Evolutionary conservation across 2,329 filamentous ascomycete genomes (phyloP).

Genomic region (Phaeophleospora eucalypticola): DNA sequence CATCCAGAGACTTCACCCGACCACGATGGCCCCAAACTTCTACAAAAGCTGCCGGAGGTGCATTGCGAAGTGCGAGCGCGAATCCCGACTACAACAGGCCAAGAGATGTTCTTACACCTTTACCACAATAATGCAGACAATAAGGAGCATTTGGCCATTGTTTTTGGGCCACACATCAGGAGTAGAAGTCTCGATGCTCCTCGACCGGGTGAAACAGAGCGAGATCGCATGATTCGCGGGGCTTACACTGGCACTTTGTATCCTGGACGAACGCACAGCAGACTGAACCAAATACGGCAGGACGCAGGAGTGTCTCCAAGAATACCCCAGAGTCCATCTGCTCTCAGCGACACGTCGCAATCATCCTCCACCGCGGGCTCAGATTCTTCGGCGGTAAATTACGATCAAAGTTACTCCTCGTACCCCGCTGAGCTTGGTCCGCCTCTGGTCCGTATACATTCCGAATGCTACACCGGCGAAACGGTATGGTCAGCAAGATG

Average conservation of each 20-base stretch:
- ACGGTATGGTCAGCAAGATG: slow-evolving; percentile 97
- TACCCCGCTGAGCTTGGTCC: slow-evolving; percentile 38
- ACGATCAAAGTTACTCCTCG: slow-evolving; percentile 16
- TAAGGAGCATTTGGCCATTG: slow-evolving; percentile 95
- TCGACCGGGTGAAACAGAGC: slow-evolving; percentile 73
- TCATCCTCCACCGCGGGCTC: neutral
- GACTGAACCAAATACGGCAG: slow-evolving; percentile 51
- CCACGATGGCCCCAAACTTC: slow-evolving; percentile 60
- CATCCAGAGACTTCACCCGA: slow-evolving; percentile 23
- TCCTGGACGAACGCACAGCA: slow-evolving; percentile 76
- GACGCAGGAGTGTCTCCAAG: slow-evolving; percentile 34
- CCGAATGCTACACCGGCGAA: slow-evolving; percentile 97
- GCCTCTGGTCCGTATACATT: slow-evolving; percentile 90
- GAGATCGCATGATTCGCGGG: slow-evolving; percentile 88
- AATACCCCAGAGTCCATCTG: neutral
- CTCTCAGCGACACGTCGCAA: neutral
- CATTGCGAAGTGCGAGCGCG: slow-evolving; percentile 89
- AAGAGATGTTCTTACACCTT: slow-evolving; percentile 95
- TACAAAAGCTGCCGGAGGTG: slow-evolving; percentile 76
- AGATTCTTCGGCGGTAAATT: neutral
- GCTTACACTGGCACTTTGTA: slow-evolving; percentile 86
- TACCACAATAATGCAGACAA: slow-evolving; percentile 90
- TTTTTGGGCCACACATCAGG: slow-evolving; percentile 84
- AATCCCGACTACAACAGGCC: slow-evolving; percentile 85
- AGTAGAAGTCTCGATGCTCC: slow-evolving; percentile 65